Conservation (phyloP, 805 yeast species). For the Nakazawaea peltata region DNA sequence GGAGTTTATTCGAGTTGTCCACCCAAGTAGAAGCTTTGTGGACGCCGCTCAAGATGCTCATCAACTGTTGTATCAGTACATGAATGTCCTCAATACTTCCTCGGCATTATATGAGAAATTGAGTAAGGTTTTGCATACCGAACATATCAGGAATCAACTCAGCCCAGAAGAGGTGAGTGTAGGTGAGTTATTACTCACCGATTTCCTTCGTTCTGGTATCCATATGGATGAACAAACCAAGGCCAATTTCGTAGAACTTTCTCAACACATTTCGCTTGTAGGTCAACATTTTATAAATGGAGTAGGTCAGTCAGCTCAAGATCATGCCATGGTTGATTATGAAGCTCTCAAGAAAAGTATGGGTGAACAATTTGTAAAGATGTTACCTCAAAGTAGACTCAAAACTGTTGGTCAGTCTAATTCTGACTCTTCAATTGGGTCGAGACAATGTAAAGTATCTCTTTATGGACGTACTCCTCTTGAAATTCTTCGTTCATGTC, state of each 20-base stretch:
- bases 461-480: slow-evolving; percentile 59
- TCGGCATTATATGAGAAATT: slow-evolving; percentile 60
- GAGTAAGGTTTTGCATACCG: slow-evolving; percentile 39
- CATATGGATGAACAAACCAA: slow-evolving; percentile 62
- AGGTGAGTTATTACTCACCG: slow-evolving; percentile 71
- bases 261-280: slow-evolving; percentile 70
- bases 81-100: slow-evolving; percentile 87
- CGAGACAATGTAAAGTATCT: slow-evolving; percentile 47
- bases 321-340: slow-evolving; percentile 19
- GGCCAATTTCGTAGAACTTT: slow-evolving; percentile 63
- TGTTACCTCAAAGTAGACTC: slow-evolving; percentile 23
- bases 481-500: slow-evolving; percentile 51
- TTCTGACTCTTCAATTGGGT: slow-evolving; percentile 27
- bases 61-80: slow-evolving; percentile 82
- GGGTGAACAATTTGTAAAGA: slow-evolving; percentile 15
- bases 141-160: slow-evolving; percentile 30
- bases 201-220: slow-evolving; percentile 87
- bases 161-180: slow-evolving; percentile 73
- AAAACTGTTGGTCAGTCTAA: no score
- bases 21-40: slow-evolving; percentile 66
- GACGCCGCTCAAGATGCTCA: slow-evolving; percentile 83
- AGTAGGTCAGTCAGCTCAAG: slow-evolving; percentile 23
- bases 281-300: slow-evolving; percentile 72
- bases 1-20: slow-evolving; percentile 83
- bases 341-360: slow-evolving; percentile 20